Evolutionary conservation across 2,329 filamentous ascomycete species (phyloP).

Genomic region (Penicillium sclerotiorum): DNA sequence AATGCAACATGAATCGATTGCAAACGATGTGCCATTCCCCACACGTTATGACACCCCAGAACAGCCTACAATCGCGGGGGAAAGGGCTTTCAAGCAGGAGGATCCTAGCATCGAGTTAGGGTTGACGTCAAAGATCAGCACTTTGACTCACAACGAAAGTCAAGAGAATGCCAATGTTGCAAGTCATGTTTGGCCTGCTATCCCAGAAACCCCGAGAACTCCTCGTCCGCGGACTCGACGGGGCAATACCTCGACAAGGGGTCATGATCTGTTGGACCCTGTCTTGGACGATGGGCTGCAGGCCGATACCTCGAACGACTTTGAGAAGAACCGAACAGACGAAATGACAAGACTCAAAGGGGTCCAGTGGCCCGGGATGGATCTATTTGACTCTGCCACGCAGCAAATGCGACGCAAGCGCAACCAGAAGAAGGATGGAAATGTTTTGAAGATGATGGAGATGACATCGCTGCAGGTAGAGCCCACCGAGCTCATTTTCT

Average conservation of each 20-base stretch:
- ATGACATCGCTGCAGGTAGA: conserved; percentile 47
- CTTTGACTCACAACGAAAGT: neutral
- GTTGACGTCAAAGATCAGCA: neutral
- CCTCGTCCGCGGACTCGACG: conserved; percentile 1
- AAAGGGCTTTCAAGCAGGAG: neutral
- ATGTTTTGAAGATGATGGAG: conserved; percentile 50
- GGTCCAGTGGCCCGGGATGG: conserved; percentile 54
- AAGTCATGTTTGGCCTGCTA: neutral
- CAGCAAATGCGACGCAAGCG: conserved; percentile 52
- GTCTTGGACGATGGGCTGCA: conserved; percentile 16
- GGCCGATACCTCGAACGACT: conserved; percentile 12
- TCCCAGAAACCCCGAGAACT: conserved; percentile 17
- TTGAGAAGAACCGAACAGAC: conserved; percentile 36
- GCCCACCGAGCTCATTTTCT: conserved; percentile 52
- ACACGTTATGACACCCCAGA: conserved; percentile 9
- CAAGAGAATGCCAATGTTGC: neutral
- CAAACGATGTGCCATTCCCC: conserved; percentile 2
- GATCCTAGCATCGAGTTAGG: neutral
- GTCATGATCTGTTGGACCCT: conserved; percentile 19
- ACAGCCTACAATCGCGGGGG: neutral
- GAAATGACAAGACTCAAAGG: conserved; percentile 50
- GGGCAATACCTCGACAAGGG: neutral
- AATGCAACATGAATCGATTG: conserved; percentile 3
- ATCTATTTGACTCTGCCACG: conserved; percentile 55
- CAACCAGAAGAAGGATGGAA: conserved; percentile 55